Evolutionary conservation across 139 green algal species (phyloP), one percentile per base, ranked within the genome.

Genomic region (Spirogloea muscicola): DNA sequence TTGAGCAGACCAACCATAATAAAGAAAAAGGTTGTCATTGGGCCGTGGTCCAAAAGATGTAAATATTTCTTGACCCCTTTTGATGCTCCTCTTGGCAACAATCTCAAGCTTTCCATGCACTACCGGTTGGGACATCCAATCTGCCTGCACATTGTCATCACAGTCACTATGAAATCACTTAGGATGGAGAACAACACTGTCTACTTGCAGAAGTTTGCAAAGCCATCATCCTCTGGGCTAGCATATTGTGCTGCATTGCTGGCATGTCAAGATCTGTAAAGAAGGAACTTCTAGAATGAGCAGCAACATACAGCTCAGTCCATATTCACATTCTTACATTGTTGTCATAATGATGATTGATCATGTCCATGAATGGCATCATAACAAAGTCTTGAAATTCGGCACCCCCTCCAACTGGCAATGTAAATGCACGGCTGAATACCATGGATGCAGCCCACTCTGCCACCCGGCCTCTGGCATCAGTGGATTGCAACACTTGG

Each of bases 11-110:
- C n/a, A 37, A 68, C 59, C 59, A 48, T 68, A 68, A 38, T 68
- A 68, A 21, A 68, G 59, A 48, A 68, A 68, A 38, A 68, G 59
- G 59, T 68, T 68, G 3, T 68, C 59, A 38, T 68, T 68, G 59
- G 31, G 33, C 21, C 59, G 59, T 0, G 59, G 33, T 0, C 59
- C 59, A 34, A 68, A 68, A 1, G 34, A 68, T 1, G 34, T 48
- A 21, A 68, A 48, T 0, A 68, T 18, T 25, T 68, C 31, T 13
- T 68, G 37, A 3, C 59, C 59, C 18, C 37, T 25, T 43, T 48
- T 68, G 7, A 31, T 31, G 3, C 21, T 3, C 13, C 9, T 3
- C 36, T 43, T 68, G 31, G 36, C 25, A 6, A 27, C 13, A 3
- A 68, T 68, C 59, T 51, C 59, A 21, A 68, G 3, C 59, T 51